These are phyloP conservation scores for Aspergillus niger DNA, from an alignment of 2,329 filamentous ascomycete species.

Conservation along the genomic window DNA sequence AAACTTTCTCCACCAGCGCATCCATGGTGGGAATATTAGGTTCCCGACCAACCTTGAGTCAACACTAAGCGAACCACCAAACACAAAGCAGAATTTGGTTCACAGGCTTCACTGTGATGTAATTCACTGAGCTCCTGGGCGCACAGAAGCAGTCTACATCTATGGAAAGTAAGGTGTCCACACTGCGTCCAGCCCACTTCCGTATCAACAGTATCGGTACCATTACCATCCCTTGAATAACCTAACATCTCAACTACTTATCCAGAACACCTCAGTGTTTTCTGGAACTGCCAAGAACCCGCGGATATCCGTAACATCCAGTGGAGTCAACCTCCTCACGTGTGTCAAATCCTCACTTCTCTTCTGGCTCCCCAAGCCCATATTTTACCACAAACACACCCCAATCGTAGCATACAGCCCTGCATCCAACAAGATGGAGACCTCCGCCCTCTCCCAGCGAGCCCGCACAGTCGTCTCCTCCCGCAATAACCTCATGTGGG, in stretches of 20 bases:
- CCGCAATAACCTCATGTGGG: conserved; percentile 40
- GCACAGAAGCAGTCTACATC: too few species aligned
- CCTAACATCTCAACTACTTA: too few species aligned
- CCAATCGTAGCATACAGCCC: not conserved
- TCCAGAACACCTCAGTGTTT: accelerated
- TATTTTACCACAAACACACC: not conserved
- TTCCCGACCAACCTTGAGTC: not conserved
- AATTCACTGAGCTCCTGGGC: too few species aligned
- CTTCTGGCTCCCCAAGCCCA: not conserved
- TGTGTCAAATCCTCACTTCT: not conserved
- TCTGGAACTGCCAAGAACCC: too few species aligned
- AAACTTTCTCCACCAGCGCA: not conserved
- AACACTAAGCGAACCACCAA: not conserved
- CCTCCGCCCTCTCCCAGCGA: not conserved
- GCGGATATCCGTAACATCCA: too few species aligned
- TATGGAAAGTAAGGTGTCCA: too few species aligned
- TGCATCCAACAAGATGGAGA: not conserved
- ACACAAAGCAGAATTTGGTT: not conserved
- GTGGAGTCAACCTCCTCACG: too few species aligned
- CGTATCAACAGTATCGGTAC: too few species aligned
- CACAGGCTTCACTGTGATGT: not conserved
- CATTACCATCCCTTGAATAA: too few species aligned
- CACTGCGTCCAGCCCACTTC: too few species aligned
- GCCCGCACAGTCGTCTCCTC: not conserved
- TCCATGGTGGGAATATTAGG: not conserved